Conservation (phyloP, 192 early-diverging fungal species). For the Dimargaris cristalligena region DNA sequence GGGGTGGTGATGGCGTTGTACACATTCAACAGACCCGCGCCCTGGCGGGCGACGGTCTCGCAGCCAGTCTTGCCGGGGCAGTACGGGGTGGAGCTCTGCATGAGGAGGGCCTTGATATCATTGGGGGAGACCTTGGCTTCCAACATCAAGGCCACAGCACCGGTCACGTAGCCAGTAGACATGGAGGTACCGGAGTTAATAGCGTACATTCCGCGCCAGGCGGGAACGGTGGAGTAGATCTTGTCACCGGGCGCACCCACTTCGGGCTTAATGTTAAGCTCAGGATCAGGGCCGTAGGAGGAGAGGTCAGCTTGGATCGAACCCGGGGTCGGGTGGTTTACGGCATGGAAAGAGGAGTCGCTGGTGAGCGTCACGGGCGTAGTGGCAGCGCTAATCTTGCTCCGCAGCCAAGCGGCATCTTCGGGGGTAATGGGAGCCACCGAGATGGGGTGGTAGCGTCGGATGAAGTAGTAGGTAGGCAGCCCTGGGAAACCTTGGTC, state of each 20-base stretch:
- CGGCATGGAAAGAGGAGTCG: background rate
- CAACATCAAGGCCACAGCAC: background rate
- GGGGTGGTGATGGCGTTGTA: constrained; percentile 36
- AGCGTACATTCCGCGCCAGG: background rate
- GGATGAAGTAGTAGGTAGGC: background rate
- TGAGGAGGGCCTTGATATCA: constrained; percentile 20
- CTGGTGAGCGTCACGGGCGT: background rate
- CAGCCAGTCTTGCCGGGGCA: constrained; percentile 22
- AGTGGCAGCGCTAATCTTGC: background rate
- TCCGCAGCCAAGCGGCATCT: background rate
- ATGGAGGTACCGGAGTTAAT: constrained; percentile 8
- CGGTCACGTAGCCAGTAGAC: constrained; percentile 3
- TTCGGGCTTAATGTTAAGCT: constrained; percentile 11
- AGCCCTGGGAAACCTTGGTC: no score
- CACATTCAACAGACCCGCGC: constrained; percentile 60
- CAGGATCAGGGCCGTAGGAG: constrained; percentile 9
- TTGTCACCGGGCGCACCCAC: constrained; percentile 6
- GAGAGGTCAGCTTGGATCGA: background rate
- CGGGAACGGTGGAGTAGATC: constrained; percentile 9
- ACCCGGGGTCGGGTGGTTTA: background rate
- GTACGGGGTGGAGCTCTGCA: constrained; percentile 32
- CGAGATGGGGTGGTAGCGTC: background rate
- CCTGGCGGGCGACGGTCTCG: constrained; percentile 48
- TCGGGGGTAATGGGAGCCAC: background rate
- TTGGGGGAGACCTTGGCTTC: background rate